phyloP scores from a whole-genome alignment of 345 rosid genomes.

The Sisymbrium altissimum region DNA sequence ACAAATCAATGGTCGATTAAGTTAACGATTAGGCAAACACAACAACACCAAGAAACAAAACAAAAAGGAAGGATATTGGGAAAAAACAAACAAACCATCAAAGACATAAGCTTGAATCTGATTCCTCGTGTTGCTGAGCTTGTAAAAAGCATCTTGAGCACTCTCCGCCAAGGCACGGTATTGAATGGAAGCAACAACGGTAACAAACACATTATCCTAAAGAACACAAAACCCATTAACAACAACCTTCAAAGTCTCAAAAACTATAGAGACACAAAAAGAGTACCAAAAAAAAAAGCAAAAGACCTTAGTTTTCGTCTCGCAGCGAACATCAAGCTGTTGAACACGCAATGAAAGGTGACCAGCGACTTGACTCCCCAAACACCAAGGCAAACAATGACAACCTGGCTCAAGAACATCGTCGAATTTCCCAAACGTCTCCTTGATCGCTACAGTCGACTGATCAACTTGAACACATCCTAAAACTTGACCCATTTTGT shows the following conservation, averaged over 20 bases:
- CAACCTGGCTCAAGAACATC: constrained; percentile 78
- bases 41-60: background rate
- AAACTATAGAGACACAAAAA: background rate
- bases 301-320: constrained; percentile 85
- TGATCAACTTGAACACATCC: constrained; percentile 77
- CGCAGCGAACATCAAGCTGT: constrained; percentile 81
- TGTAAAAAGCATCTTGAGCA: constrained; percentile 48
- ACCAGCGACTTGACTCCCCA: constrained; percentile 72
- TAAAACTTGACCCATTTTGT: constrained; percentile 39
- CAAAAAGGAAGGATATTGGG: background rate
- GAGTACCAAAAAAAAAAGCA: background rate
- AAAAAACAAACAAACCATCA: constrained; percentile 37
- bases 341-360: constrained; percentile 67
- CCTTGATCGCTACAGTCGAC: constrained; percentile 65
- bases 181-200: constrained; percentile 50
- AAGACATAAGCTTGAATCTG: constrained; percentile 54
- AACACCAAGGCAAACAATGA: constrained; percentile 79
- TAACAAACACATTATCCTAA: constrained; percentile 54
- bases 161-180: constrained; percentile 45
- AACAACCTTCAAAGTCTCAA: background rate
- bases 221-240: background rate
- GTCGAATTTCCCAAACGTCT: constrained; percentile 72
- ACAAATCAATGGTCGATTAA: background rate
- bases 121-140: constrained; percentile 43
- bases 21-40: background rate